Evolutionary conservation across 129 eudicot genomes (phyloP).

Genomic region (Artemisia argyi): DNA sequence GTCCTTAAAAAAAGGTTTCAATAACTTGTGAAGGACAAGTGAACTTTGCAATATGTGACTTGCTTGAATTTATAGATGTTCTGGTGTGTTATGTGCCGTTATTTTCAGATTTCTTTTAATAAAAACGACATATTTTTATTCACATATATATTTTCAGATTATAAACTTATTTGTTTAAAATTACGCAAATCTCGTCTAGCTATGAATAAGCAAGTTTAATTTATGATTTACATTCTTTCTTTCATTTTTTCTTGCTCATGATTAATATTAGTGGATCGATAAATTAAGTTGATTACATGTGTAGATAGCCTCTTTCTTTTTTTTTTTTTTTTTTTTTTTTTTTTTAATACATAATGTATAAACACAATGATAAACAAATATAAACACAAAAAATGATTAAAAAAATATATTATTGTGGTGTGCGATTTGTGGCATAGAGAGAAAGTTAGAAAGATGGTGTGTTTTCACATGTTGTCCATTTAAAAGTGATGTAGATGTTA

Average conservation of each 20-base stretch:
- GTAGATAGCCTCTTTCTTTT: no score
- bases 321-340: no score
- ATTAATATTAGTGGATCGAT: no score
- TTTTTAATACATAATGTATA: no score
- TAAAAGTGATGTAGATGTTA: background rate
- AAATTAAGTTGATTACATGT: background rate
- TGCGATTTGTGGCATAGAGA: slow-evolving; percentile 5
- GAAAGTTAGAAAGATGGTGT: slow-evolving; percentile 14
- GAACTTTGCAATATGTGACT: slow-evolving; percentile 11
- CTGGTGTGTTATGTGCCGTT: background rate
- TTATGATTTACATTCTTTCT: no score
- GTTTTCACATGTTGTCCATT: slow-evolving; percentile 26
- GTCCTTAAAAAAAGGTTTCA: slow-evolving; percentile 7
- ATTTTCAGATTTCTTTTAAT: no score
- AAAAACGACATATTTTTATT: no score
- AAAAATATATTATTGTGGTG: background rate
- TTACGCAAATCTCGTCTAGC: no score
- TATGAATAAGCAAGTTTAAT: no score
- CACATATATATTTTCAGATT: no score
- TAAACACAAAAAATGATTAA: background rate
- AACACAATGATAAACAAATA: background rate
- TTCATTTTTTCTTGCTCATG: no score
- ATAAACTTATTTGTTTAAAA: no score
- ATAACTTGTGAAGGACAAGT: slow-evolving; percentile 5
- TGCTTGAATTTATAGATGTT: slow-evolving; percentile 22